Conservation (phyloP, 75 land plant species). For the Azolla pinnata region DNA sequence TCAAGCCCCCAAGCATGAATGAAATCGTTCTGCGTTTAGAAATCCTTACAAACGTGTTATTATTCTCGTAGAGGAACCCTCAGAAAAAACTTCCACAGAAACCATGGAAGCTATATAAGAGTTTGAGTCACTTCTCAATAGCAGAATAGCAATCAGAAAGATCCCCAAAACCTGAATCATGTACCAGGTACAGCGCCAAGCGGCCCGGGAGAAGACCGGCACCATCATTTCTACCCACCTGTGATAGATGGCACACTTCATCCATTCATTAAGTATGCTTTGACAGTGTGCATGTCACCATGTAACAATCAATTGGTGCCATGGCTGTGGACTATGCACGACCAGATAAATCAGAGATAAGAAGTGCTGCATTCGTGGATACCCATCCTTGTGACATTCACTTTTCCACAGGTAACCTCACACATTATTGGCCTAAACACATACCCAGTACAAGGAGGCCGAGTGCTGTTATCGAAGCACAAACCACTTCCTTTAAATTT, state of each 20-base stretch:
- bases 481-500: constrained; percentile 21
- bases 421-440: background rate
- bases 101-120: background rate
- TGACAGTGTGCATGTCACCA: background rate
- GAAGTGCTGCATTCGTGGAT: too few relatives aligned
- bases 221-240: constrained; percentile 97
- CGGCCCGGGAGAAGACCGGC: constrained; percentile 67
- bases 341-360: background rate
- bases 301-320: too few relatives aligned
- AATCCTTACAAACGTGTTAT: background rate
- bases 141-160: too few relatives aligned
- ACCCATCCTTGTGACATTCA: background rate
- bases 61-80: background rate
- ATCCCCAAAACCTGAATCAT: constrained; percentile 93
- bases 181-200: constrained; percentile 83
- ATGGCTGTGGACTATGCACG: background rate
- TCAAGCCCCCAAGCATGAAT: constrained; percentile 88
- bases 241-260: background rate
- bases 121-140: background rate
- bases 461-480: constrained; percentile 44
- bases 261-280: background rate
- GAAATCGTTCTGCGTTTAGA: constrained; percentile 62
- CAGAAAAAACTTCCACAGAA: background rate
- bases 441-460: constrained; percentile 81
- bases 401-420: background rate